Percentiles rank a stretch among this genome's conserved stretches.
phyloP scores from a whole-genome alignment of 805 yeast genomes.

The Teunomyces panamensis region DNA sequence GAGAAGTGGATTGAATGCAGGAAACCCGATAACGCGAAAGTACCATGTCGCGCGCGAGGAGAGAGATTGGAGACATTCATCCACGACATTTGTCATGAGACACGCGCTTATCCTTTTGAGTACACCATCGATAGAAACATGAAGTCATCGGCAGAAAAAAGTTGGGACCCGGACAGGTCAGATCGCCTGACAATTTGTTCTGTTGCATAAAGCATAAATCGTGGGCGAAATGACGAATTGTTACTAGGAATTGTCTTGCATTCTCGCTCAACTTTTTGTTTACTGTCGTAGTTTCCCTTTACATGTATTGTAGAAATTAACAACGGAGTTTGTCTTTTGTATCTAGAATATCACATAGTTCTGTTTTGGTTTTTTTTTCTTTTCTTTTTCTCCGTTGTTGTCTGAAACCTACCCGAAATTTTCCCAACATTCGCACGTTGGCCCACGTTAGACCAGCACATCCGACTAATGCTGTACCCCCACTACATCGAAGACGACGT shows the following conservation, averaged over 20 bases:
- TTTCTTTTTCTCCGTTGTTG: neutral
- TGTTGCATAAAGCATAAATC: neutral
- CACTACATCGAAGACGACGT: neutral
- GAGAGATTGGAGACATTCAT: too few species aligned
- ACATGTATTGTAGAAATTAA: too few species aligned
- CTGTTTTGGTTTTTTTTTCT: neutral
- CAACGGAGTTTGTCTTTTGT: too few species aligned
- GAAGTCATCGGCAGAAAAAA: neutral
- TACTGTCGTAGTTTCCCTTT: too few species aligned
- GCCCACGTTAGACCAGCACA: too few species aligned
- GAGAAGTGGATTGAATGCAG: neutral
- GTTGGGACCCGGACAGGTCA: neutral
- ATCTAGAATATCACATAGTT: neutral
- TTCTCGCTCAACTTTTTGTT: too few species aligned
- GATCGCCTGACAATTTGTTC: neutral
- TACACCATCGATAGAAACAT: too few species aligned
- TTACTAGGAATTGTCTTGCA: neutral
- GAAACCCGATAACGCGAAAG: conserved; percentile 4
- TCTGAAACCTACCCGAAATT: neutral
- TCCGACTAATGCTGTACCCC: neutral
- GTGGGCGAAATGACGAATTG: neutral
- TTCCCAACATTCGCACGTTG: neutral
- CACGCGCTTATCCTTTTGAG: too few species aligned
- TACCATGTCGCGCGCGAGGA: neutral
- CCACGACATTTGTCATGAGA: too few species aligned